These are phyloP conservation scores for Aureobasidium sp. DNA, from an alignment of 2,329 filamentous ascomycete genomes.

Conservation along the genomic window DNA sequence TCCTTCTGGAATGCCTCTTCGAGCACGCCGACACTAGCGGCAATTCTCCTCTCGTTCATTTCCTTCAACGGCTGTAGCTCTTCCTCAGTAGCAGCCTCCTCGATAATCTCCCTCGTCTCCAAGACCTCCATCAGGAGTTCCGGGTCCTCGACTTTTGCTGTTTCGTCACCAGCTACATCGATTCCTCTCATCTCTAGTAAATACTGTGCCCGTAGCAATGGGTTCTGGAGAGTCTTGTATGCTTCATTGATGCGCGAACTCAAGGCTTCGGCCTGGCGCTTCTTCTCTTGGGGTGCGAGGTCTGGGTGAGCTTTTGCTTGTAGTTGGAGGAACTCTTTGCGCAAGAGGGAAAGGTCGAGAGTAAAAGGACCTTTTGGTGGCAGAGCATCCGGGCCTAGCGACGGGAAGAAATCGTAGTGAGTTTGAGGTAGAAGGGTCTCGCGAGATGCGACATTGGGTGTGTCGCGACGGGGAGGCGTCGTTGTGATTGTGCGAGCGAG, in stretches of 20 bases:
- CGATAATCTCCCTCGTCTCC: slow-evolving; percentile 60
- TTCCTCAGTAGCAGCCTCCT: slow-evolving; percentile 49
- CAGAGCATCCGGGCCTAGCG: slow-evolving; percentile 61
- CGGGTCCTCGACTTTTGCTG: slow-evolving; percentile 58
- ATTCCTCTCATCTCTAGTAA: slow-evolving; percentile 63
- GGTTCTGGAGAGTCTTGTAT: slow-evolving; percentile 73
- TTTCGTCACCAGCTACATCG: slow-evolving; percentile 73
- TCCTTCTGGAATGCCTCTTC: slow-evolving; percentile 57
- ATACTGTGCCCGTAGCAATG: slow-evolving; percentile 81
- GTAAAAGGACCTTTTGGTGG: slow-evolving; percentile 70
- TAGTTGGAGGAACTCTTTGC: slow-evolving; percentile 76
- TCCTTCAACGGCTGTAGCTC: slow-evolving; percentile 52
- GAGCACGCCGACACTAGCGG: slow-evolving; percentile 53
- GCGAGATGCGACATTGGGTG: not conserved
- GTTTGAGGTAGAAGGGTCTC: slow-evolving; percentile 35
- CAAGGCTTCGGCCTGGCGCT: slow-evolving; percentile 62
- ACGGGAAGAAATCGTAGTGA: slow-evolving; percentile 87
- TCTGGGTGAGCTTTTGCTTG: slow-evolving; percentile 74
- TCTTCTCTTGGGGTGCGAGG: slow-evolving; percentile 42
- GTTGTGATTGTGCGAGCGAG: not conserved
- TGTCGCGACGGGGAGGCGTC: not conserved
- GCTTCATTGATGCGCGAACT: slow-evolving; percentile 84
- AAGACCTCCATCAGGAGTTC: slow-evolving; percentile 71
- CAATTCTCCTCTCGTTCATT: slow-evolving; percentile 62
- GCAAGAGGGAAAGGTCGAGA: slow-evolving; percentile 61